Percentiles rank a stretch among this genome's conserved stretches.
These are phyloP conservation scores for Cladosporium sp. DNA, from an alignment of 2,329 filamentous ascomycete genomes.

Conservation along the genomic window DNA sequence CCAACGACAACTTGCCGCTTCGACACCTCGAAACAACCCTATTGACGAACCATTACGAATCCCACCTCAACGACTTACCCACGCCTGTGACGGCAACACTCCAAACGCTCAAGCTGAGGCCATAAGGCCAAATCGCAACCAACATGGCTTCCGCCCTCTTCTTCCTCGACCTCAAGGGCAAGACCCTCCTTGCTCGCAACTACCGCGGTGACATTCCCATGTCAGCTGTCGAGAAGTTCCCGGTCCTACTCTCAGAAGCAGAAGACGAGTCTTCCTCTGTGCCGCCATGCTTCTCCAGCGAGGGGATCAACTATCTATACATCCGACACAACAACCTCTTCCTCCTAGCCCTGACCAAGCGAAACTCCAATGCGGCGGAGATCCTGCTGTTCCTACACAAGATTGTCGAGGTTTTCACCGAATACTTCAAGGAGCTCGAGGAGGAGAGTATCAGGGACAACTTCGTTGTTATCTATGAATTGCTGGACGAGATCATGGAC, in stretches of 20 bases:
- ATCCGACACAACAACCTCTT: conserved; percentile 99
- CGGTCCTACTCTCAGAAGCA: conserved; percentile 90
- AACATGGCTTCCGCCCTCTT: conserved; percentile 96
- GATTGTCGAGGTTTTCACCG: conserved; percentile 97
- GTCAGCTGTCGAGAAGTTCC: conserved; percentile 98
- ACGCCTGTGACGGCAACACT: background rate
- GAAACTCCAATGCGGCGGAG: conserved; percentile 98
- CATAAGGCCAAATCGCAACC: conserved; percentile 8
- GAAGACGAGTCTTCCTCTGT: conserved; percentile 99
- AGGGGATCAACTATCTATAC: conserved; percentile 99
- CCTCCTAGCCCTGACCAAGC: conserved; percentile 94
- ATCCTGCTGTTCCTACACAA: conserved; percentile 98
- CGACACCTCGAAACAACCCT: conserved; percentile 13
- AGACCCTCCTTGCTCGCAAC: conserved; percentile 98
- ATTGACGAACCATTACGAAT: conserved; percentile 13
- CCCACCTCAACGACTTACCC: background rate
- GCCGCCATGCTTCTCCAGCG: conserved; percentile 95
- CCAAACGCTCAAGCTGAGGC: background rate
- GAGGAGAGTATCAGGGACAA: conserved; percentile 99
- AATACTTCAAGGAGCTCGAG: conserved; percentile 99
- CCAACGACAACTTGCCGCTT: conserved; percentile 4
- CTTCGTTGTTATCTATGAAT: conserved; percentile 98
- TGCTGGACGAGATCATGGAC: conserved; percentile 99
- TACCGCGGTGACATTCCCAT: conserved; percentile 98
- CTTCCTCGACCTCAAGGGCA: conserved; percentile 99